Evolutionary conservation across 495 filamentous ascomycete species (phyloP), one percentile per base, ranked within the genome.

Genomic region (Filosporella fistucella): DNA sequence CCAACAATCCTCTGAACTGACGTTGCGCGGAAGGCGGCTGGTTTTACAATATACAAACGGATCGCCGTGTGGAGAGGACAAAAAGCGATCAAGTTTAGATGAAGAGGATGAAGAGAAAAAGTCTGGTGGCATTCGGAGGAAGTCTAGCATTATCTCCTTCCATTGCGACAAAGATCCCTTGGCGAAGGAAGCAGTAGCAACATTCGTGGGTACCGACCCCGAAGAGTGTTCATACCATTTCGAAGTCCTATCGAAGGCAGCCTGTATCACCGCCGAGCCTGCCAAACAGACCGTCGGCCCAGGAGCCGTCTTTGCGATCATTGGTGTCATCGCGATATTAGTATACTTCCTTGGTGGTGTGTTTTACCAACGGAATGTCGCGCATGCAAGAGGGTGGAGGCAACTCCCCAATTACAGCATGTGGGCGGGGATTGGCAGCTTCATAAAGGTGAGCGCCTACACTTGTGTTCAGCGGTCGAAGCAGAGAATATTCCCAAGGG

Each of bases 141-240:
- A 96, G 62, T 93, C 86, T 1, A 86, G 89, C 8, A 79, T 91
- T 43, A 89, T 99, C 70, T 91, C 87, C 24, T 88, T 97, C 66
- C 85, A 91, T 59, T 97, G 94, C 68, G 91, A 96, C 56, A 80
- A 79, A 39, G 89, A 95, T 49, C 75, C 81, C 8, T 47, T 65
- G 0, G 47, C 59, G 9, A 67, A 63, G 32, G 57, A 55, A n/a
- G 56, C 62, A 0, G 78, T 81, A 12, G 62, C 82, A 4, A 85
- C 87, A 4, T 99, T 95, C 62, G 81, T 97, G 40, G 89, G 86
- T 47, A 78, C 85, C 17, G 83, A 84, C 65, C 79, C 79, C 4
- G 89, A 96, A 58, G 80, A 88, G 39, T 99, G 94, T 70, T 78
- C 87, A n/a, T 99, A 96, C 67, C 86, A 94, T 64, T 99, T 99